phyloP scores from a whole-genome alignment of 2,329 filamentous ascomycete species.

The Ophiostoma ips region DNA sequence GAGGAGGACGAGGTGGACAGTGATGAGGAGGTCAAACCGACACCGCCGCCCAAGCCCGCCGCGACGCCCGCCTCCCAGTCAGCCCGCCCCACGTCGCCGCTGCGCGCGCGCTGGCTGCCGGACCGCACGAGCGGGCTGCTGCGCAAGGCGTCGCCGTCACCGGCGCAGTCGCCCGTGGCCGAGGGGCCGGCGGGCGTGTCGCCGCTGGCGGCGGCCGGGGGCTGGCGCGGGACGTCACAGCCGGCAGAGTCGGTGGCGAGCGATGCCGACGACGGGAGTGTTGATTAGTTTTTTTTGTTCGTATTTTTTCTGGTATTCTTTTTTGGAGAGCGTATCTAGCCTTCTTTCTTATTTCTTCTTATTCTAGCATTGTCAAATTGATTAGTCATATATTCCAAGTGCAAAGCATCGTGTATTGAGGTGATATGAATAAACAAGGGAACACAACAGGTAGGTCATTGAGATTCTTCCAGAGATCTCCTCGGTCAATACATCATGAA shows the following conservation, averaged over 20 bases:
- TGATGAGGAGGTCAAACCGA: slow-evolving; percentile 18
- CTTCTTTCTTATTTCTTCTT: too few species aligned
- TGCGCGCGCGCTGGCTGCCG: slow-evolving; percentile 12
- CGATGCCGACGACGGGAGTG: slow-evolving; percentile 5
- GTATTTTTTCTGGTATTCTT: neutral
- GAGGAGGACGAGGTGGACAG: slow-evolving; percentile 26
- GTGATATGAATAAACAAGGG: neutral
- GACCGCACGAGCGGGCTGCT: slow-evolving; percentile 11
- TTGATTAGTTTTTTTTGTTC: slow-evolving; percentile 2
- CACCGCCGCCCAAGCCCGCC: neutral
- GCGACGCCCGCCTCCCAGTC: neutral
- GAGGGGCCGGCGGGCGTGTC: neutral
- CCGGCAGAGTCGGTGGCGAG: neutral
- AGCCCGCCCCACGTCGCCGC: slow-evolving; percentile 4
- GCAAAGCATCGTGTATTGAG: too few species aligned
- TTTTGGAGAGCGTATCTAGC: neutral
- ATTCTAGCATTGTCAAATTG: too few species aligned
- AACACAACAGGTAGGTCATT: too few species aligned
- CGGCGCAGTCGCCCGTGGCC: neutral
- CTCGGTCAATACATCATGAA: too few species aligned
- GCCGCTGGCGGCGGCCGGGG: too few species aligned
- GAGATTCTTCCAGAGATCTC: too few species aligned
- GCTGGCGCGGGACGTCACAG: neutral
- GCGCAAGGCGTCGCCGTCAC: slow-evolving; percentile 2
- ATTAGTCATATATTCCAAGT: too few species aligned